Base-by-base conservation (phyloP, 306 rosid species). In the Bauhinia variegata region DNA sequence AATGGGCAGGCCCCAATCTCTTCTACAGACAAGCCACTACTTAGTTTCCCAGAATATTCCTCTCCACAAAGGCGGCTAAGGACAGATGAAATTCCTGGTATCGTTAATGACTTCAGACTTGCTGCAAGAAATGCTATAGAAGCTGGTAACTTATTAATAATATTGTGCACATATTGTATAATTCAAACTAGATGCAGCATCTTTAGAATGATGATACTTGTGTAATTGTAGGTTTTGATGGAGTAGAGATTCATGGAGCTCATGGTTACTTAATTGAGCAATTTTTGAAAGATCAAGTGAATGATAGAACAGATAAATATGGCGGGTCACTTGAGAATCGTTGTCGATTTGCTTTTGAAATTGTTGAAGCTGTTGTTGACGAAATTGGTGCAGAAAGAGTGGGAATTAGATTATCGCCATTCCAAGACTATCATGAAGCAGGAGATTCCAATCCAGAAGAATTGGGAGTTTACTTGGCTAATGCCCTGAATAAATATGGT, bases 201-300 rank as follows among this genome's bases (percentile, higher is more conserved):
- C 0, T 46, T 2, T 47, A 8, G 50, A 18, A 46, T 14, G 2
- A 18, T 28, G 2, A 10, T 60, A 17, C 37, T 51, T 37, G 14
- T 49, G n/a, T 47, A 19, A 11, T 3, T 48, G 4, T 33, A 85
- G 85, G 87, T 41, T 82, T 82, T 60, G 85, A 82, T 54, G 90
- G 87, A 51, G 81, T 82, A 44, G 89, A 85, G 64, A 73, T 85
- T 36, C 85, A 85, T 42, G 85, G 77, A 13, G 87, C 75, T 6
- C 59, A 85, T 62, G 89, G 85, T 41, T 82, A 69, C 72, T 55
- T 85, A 7, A 62, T 85, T n/a, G 83, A 82, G 11, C 79, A 85
- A 9, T 85, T 85, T 58, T 14, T 79, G 32, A 82, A 82, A 42
- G 87, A 85, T 28, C 5, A 70, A 63, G 75, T 76, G 10, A 85